These are phyloP conservation scores for Darksidea phi DNA, from an alignment of 495 filamentous ascomycete genomes.

Conservation along the genomic window DNA sequence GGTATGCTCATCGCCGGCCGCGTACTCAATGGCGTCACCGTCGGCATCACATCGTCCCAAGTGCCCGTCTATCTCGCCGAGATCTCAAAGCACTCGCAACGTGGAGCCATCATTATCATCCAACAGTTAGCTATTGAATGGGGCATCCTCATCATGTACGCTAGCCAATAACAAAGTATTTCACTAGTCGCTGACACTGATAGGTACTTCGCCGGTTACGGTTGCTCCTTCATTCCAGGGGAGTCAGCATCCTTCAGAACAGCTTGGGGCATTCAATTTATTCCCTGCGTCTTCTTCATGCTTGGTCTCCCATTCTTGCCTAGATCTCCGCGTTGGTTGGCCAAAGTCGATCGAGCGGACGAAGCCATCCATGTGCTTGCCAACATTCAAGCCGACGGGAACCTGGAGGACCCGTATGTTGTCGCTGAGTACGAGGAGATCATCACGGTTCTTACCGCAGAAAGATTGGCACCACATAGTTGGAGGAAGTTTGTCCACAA, in stretches of 20 bases:
- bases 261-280: constrained; percentile 71
- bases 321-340: constrained; percentile 70
- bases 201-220: constrained; percentile 62
- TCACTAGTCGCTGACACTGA: constrained; percentile 49
- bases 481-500: constrained; percentile 62
- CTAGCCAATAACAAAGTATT: constrained; percentile 21
- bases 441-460: constrained; percentile 56
- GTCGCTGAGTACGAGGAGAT: constrained; percentile 75
- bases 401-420: constrained; percentile 64
- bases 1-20: constrained; percentile 69
- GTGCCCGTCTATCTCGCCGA: constrained; percentile 82
- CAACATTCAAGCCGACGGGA: constrained; percentile 64
- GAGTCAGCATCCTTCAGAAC: constrained; percentile 62
- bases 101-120: constrained; percentile 68
- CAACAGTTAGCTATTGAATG: constrained; percentile 77
- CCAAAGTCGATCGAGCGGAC: constrained; percentile 64
- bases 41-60: constrained; percentile 74
- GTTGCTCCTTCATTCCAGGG: constrained; percentile 61
- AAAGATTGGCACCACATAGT: constrained; percentile 53
- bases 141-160: constrained; percentile 53
- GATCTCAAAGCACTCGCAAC: constrained; percentile 64
- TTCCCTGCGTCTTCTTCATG: constrained; percentile 64
- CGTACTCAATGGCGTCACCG: constrained; percentile 68
- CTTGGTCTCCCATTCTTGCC: constrained; percentile 68
- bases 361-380: constrained; percentile 68